Conservation (phyloP, 1,284 basidiomycete genomes). For the Puccinia brachypodii region DNA sequence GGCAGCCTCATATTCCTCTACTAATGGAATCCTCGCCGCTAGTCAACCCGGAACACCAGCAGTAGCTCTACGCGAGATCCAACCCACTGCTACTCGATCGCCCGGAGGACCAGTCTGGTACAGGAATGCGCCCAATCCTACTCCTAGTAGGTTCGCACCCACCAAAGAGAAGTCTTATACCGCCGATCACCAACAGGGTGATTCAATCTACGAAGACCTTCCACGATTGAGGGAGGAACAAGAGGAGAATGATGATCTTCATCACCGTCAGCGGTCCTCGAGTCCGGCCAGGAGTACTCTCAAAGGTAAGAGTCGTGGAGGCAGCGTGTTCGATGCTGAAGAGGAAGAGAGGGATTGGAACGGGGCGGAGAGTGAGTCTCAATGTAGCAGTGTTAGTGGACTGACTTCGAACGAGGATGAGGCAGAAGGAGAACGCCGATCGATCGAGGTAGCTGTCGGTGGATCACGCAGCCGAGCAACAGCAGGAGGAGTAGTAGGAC, state of each 20-base stretch:
- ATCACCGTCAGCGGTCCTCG: background rate
- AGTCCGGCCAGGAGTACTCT: conserved; percentile 41
- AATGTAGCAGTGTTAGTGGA: conserved; percentile 43
- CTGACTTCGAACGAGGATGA: conserved; percentile 18
- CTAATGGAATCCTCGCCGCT: background rate
- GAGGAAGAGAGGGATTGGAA: conserved; percentile 7
- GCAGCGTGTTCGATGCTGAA: background rate
- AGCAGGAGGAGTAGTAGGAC: conserved; percentile 4
- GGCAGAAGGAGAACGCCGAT: background rate
- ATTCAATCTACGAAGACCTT: conserved; percentile 43
- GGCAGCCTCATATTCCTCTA: background rate
- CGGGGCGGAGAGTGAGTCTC: conserved; percentile 19
- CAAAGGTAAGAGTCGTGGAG: conserved; percentile 33
- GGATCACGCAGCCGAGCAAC: background rate
- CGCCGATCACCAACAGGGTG: background rate
- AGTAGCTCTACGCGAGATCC: conserved; percentile 18
- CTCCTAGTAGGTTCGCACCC: background rate
- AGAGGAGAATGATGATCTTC: background rate
- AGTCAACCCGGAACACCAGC: conserved; percentile 15
- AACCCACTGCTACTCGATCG: conserved; percentile 14
- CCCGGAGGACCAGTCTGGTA: conserved; percentile 46
- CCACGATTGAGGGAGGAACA: background rate
- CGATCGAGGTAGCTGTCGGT: background rate
- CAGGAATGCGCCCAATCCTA: background rate
- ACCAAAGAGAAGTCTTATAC: background rate